Base-by-base conservation (phyloP, 345 rosid species). In the Abelmoschus esculentus region DNA sequence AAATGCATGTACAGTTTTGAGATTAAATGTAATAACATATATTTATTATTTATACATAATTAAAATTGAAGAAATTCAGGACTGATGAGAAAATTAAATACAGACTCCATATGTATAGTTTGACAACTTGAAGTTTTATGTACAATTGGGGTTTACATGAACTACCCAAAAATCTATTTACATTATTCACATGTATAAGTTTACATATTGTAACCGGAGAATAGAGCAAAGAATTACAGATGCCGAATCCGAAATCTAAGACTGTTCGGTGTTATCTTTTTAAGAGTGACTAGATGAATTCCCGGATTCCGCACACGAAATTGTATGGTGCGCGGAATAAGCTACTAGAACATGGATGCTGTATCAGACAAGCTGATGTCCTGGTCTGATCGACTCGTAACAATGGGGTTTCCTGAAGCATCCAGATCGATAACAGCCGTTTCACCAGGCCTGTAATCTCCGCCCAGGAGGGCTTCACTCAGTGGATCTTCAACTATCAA, bases 391-490 rank as follows among this genome's bases (percentile, higher is more conserved):
- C 63, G 70, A 52, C 81, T 83, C 10, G 72, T 69, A 11, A 91
- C 86, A 7, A 81, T 76, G 1, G 99, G 87, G 75, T 86, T 88
- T 55, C 96, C 96, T 0, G 87, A 76, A 66, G 82, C 85, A 85
- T 95, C 97, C 12, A 95, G 73, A 70, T 86, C 89, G 29, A 95
- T 70, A 19, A 80, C 19, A 38, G 89, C 93, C 0, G 96, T 88
- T 80, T 95, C 96, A 18, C 97, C 96, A 0, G 97, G 91, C 75
- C 78, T 86, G 71, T 73, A 91, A 17, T 72, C 80, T 71, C 91
- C 93, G 1, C 86, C 75, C 29, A 95, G 87, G 58, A 91, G 74
- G 7, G 97, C 91, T 84, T 93, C 96, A 34, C 97, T 89, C 77
- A 95, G 70, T 11, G 86, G 91, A 79, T 95, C 82, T 79, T 95